A percentile compares a stretch with the other conserved stretches of the same genome.
These are phyloP conservation scores for Funneliformis caledonium DNA, from an alignment of 371 early-diverging fungal species.

Conservation along the genomic window DNA sequence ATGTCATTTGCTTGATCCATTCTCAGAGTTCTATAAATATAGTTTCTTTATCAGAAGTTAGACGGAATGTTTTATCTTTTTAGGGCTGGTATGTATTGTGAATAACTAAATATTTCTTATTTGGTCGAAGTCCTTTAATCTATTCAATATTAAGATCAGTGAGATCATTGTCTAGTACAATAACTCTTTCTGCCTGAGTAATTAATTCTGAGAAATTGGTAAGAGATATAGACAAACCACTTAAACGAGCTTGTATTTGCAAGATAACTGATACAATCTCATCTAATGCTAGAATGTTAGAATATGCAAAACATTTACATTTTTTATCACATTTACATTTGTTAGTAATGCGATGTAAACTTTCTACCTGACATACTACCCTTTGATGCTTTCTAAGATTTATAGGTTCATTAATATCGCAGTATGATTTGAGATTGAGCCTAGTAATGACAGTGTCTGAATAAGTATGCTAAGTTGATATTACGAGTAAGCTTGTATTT, in stretches of 20 bases:
- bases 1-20: slow-evolving; percentile 1
- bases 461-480: slow-evolving; percentile 37
- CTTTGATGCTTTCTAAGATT: too few relatives aligned
- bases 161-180: slow-evolving; percentile 32
- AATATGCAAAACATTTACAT: slow-evolving; percentile 15
- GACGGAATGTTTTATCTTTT: slow-evolving; percentile 36
- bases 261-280: too few relatives aligned
- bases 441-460: slow-evolving; percentile 31
- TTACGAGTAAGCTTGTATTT: slow-evolving; percentile 7
- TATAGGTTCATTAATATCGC: too few relatives aligned
- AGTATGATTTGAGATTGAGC: slow-evolving; percentile 36
- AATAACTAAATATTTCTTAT: too few relatives aligned
- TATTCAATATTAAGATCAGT: slow-evolving; percentile 31
- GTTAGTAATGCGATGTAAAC: too few relatives aligned
- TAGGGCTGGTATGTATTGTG: too few relatives aligned
- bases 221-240: too few relatives aligned
- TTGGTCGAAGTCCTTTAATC: too few relatives aligned
- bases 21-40: too few relatives aligned
- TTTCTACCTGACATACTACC: too few relatives aligned
- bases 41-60: too few relatives aligned
- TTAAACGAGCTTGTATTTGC: too few relatives aligned
- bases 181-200: slow-evolving; percentile 13
- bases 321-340: slow-evolving; percentile 30
- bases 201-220: slow-evolving; percentile 33
- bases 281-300: slow-evolving; percentile 17